Base-by-base conservation (phyloP, 257 asterid species). In the Phtheirospermum japonicum region DNA sequence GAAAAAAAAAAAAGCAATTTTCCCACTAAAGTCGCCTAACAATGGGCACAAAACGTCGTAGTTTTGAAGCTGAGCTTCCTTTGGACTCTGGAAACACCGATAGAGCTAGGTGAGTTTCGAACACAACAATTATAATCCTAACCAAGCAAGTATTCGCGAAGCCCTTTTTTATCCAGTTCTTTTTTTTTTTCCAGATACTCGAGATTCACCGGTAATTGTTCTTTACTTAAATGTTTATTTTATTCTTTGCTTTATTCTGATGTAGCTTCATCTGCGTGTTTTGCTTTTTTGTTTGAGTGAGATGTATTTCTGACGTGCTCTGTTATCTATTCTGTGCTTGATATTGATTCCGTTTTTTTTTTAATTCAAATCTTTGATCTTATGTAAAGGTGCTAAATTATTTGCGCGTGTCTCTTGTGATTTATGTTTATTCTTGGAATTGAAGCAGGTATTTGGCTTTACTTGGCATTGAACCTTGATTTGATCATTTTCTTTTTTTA, bases 211-310 rank as follows among this genome's bases (percentile, higher is more conserved):
- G 71, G 89, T 72, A 66, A 74, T 17, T 61, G 50, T 80, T 70
- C 83, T 61, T 84, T 79, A 26, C 83, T 69, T 68, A n/a, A 62
- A 45, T 62, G 34, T 0, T 9, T 36, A 48, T 50, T 63, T 43
- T 45, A 60, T 77, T 65, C 82, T 78, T 68, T 58, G 51, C 79
- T 75, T 48, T 65, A 46, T 67, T 70, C 67, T 56, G 20, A 39
- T 20, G n/a, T 54, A 37, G 33, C 61, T 71, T 67, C 40, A 9
- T 31, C 48, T 59, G 30, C 45, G 3, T 23, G 1, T 1, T 23
- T 3, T 1, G 2, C 28, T 23, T 13, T 42, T 4, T 42, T 42
- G 48, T 63, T n/a, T n/a, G n/a, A n/a, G n/a, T n/a, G n/a, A n/a
- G n/a, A n/a, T n/a, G n/a, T 59, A 6, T 36, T 73, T 57, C 28